Evolutionary conservation across 768 basidiomycete species (phyloP).

Genomic region (Tylopilus intermedius): DNA sequence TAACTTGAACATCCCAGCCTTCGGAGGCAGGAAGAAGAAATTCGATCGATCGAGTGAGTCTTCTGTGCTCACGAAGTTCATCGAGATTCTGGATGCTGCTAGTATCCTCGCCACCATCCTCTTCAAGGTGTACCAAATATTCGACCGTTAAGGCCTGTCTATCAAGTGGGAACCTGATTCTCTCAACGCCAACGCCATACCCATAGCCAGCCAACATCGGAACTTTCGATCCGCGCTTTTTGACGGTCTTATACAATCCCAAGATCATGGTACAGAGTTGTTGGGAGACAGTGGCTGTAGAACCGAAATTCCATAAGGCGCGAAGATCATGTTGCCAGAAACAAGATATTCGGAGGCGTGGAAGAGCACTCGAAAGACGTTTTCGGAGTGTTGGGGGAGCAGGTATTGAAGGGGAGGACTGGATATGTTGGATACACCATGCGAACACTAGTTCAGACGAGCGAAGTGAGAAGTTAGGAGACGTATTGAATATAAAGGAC

Average conservation of each 20-base stretch:
- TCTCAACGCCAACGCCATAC: constrained; percentile 74
- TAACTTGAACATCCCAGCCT: constrained; percentile 85
- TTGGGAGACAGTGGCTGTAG: constrained; percentile 59
- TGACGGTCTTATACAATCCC: constrained; percentile 76
- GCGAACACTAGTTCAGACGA: constrained; percentile 60
- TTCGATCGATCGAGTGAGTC: constrained; percentile 74
- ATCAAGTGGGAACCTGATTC: constrained; percentile 73
- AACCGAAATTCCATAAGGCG: constrained; percentile 76
- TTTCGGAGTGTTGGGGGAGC: constrained; percentile 28
- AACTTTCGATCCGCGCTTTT: constrained; percentile 67
- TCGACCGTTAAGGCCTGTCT: constrained; percentile 79
- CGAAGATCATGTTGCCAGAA: constrained; percentile 96
- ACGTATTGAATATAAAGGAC: constrained; percentile 23
- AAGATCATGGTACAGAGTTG: constrained; percentile 84
- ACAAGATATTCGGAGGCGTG: constrained; percentile 72
- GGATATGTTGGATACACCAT: constrained; percentile 84
- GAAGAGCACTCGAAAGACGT: constrained; percentile 25
- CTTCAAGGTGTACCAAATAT: constrained; percentile 76
- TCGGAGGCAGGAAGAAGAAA: constrained; percentile 69
- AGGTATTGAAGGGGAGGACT: constrained; percentile 33
- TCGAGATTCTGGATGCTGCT: constrained; percentile 45
- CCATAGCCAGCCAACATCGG: constrained; percentile 77
- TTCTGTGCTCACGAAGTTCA: constrained; percentile 64
- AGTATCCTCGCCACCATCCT: constrained; percentile 30
- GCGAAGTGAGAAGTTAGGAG: constrained; percentile 2